Base-by-base conservation (phyloP, 2,329 filamentous ascomycete genomes). In the Sporothrix protearum region DNA sequence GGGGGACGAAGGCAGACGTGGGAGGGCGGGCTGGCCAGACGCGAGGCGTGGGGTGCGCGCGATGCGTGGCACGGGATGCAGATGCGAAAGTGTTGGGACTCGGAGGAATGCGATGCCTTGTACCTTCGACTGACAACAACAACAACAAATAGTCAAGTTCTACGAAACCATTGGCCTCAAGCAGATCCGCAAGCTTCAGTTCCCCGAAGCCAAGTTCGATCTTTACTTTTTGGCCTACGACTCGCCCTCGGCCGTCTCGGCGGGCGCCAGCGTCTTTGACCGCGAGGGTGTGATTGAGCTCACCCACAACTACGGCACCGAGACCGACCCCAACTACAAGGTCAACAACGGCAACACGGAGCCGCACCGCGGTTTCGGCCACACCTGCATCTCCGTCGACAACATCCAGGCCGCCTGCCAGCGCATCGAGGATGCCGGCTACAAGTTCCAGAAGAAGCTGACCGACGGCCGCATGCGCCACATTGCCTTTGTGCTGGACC, bases 221-320 rank as follows among this genome's bases (percentile, higher is more conserved):
- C 88, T 97, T 36, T 98, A 98, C 85, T 98, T 98, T 83, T 86
- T 99, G 73, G 94, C 91, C 73, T 98, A 96, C 82, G 91, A 97
- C 79, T 87, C 88, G 42, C 88, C 93, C 10, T 85, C 87, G 49
- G 91, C 95, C 16, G 83, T 88, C n/a, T 96, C 92, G 10, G 84
- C 87, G 71, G 91, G 90, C 77, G 89, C 89, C 74, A 88, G 90
- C 78, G 79, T 82, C 39, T 94, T 91, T 83, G 93, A 97, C 81
- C 91, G 96, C 70, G 91, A 97, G 81, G 96, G 93, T 63, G 87
- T 98, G 53, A 89, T 99, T 75, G 96, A 99, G 82, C 87, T 99
- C 74, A 91, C 88, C 70, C 88, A 91, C 81, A 91, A 91, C 81
- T 94, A 97, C 81, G 96, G 96, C 78, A 97, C 94, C 25, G 96